Evolutionary conservation across 345 rosid species (phyloP), one percentile per base, ranked within the genome.

Genomic region (Acer negundo): DNA sequence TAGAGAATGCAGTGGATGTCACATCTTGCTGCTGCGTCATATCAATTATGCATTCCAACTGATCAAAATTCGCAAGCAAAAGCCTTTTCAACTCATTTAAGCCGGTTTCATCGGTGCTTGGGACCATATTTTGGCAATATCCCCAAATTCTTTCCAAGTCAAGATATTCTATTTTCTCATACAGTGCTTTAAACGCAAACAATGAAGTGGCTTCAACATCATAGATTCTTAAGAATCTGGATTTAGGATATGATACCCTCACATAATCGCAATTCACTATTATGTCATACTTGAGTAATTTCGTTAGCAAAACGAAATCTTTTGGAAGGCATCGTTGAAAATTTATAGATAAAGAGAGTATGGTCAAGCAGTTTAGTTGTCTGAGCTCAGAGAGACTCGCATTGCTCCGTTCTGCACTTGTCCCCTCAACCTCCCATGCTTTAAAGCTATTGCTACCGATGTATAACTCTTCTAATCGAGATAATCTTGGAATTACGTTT

Each of bases 1-100:
- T 67, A 23, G 78, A 79, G 28, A 74, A 74, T 13, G 69, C 82
- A 19, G 47, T 68, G 22, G 24, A 4, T 15, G 73, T 62, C 67
- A 74, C 47, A 3, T 42, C 46, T 42, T 66, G 49, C 17, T 31
- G 22, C 16, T 49, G 62, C 19, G 70, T 6, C 2, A 69, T 19
- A 46, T 69, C 75, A 26, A 73, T 15, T 1, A 79, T 55, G 69
- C 63, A 73, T 44, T 56, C 62, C 74, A 79, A 58, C 10, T 55
- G 61, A 3, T 10, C 7, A 15, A 61, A 79, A 26, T 26, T 7
- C 7, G 7, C 0, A 44, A 79, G 46, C 8, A 3, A 11, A 51
- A 73, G 78, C 55, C 7, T 35, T 17, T 8, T 31, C 22, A 75
- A 20, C 47, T n/a, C 72, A 35, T 75, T 53, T 2, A 75, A 67